Percentiles rank a stretch among this genome's conserved stretches.
These are phyloP conservation scores for Morella rubra DNA, from an alignment of 306 rosid species.

Conservation along the genomic window DNA sequence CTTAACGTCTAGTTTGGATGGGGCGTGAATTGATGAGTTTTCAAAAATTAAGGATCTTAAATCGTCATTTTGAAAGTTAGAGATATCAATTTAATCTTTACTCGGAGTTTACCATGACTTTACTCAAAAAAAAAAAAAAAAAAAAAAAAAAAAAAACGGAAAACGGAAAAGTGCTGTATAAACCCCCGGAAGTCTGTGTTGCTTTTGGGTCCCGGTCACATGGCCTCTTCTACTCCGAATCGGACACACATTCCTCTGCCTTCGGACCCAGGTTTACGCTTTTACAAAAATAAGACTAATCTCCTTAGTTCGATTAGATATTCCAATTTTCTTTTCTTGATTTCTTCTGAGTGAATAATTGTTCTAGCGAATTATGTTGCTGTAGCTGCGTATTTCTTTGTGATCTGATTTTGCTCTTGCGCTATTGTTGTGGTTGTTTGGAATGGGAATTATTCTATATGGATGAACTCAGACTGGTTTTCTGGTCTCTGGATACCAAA, in stretches of 20 bases:
- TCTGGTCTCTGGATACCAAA: neutral
- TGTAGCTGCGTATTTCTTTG: neutral
- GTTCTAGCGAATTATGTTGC: neutral
- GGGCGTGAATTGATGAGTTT: no score
- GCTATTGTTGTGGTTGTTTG: neutral
- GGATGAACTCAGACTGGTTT: neutral
- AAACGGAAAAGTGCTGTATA: neutral
- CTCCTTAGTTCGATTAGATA: neutral
- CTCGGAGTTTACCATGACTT: no score
- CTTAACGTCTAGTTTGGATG: no score
- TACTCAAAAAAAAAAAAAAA: no score
- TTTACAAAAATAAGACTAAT: neutral
- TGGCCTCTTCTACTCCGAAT: constrained; percentile 50
- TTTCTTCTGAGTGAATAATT: neutral
- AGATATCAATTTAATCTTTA: no score
- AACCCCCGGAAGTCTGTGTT: neutral
- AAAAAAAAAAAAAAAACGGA: no score
- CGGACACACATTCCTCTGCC: constrained; percentile 52
- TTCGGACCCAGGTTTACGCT: constrained; percentile 42
- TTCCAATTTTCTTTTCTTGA: neutral
- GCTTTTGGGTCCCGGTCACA: constrained; percentile 50
- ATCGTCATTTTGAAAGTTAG: no score
- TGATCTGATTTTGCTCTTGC: neutral
- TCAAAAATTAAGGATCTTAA: no score
- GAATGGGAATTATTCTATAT: neutral